Base-by-base conservation (phyloP, 192 early-diverging fungal genomes). In the Backusella morwellensis region DNA sequence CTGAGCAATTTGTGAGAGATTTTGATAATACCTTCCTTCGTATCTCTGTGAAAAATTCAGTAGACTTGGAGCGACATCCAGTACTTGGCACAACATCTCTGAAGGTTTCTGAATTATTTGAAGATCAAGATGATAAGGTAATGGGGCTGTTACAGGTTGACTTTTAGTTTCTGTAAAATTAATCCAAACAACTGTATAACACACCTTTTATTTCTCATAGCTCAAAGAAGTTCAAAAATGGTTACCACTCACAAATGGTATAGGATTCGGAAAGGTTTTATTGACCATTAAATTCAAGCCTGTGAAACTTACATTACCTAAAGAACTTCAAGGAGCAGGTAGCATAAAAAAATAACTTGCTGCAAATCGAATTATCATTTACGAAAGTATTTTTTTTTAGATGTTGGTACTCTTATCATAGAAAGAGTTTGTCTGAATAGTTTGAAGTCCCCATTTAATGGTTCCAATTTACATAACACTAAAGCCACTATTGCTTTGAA, bases 1-100 rank as follows among this genome's bases (percentile, higher is more conserved):
- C 75, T 15, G 79, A 81, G 34, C 79, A 81, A n/a, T 77, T 81
- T 19, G 73, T 81, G 54, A 70, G 63, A 14, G 79, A 81, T 47
- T 42, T 71, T 34, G 42, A 68, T 40, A 41, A 35, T 7, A 50
- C 70, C 1, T 77, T 38, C 17, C 11, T 81, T 15, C 79, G 79
- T 68, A 74, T 81, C 8, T 73, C 75, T 19, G 66, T 81, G 5
- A 81, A 77, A 38, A 68, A 76, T 38, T 21, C 41, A 40, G 70
- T 77, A 23, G 79, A 81, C 8, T 50, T 81, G 19, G 79, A 81
- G 34, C 23, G 72, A 11, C 66, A 77, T 63, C 79, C 79, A 5
- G 75, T 81, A 1, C 56, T 81, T 1, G 79, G 79, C 52, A 81
- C 72, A 12, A 66, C 41, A 32, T 34, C 29, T 19, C 21, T 80